phyloP scores from a whole-genome alignment of 1,284 basidiomycete genomes.

The Neonothopanus nambi region DNA sequence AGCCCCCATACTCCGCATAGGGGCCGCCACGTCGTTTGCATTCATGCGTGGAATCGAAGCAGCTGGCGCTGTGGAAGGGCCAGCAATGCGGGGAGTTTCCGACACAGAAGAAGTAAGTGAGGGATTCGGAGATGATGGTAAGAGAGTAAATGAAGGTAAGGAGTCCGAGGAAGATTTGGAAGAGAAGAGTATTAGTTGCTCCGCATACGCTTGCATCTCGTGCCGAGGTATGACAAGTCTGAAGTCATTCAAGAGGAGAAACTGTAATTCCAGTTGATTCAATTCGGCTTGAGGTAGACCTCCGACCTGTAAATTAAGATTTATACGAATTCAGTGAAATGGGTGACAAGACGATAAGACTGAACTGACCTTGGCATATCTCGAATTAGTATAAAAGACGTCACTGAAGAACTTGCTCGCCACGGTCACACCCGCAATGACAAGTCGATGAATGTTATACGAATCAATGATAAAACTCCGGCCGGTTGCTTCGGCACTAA shows the following conservation, averaged over 20 bases:
- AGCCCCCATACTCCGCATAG: slow-evolving; percentile 54
- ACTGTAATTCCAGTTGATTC: slow-evolving; percentile 96
- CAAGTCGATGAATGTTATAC: slow-evolving; percentile 94
- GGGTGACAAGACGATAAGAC: too few species aligned
- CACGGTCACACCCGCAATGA: slow-evolving; percentile 97
- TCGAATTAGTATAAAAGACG: slow-evolving; percentile 99
- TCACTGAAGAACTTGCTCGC: slow-evolving; percentile 99
- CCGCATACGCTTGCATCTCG: slow-evolving; percentile 95
- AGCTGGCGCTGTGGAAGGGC: slow-evolving; percentile 7
- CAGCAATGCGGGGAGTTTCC: neutral
- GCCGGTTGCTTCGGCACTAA: slow-evolving; percentile 64
- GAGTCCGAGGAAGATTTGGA: slow-evolving; percentile 30
- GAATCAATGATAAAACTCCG: slow-evolving; percentile 92
- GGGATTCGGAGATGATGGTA: slow-evolving; percentile 6
- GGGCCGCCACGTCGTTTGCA: slow-evolving; percentile 26
- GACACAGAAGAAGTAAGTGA: slow-evolving; percentile 4
- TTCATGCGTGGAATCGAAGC: slow-evolving; percentile 9
- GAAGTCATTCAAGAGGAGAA: slow-evolving; percentile 95
- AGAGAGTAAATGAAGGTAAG: slow-evolving; percentile 7
- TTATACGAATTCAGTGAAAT: slow-evolving; percentile 4
- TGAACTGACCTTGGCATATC: slow-evolving; percentile 90
- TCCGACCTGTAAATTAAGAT: slow-evolving; percentile 67
- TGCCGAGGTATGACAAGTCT: slow-evolving; percentile 82
- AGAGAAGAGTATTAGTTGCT: slow-evolving; percentile 77
- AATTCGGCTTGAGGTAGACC: slow-evolving; percentile 93